A percentile compares a stretch with the other conserved stretches of the same genome.
These are phyloP conservation scores for Termitomyces sp. DNA, from an alignment of 768 basidiomycete species.

Conservation along the genomic window DNA sequence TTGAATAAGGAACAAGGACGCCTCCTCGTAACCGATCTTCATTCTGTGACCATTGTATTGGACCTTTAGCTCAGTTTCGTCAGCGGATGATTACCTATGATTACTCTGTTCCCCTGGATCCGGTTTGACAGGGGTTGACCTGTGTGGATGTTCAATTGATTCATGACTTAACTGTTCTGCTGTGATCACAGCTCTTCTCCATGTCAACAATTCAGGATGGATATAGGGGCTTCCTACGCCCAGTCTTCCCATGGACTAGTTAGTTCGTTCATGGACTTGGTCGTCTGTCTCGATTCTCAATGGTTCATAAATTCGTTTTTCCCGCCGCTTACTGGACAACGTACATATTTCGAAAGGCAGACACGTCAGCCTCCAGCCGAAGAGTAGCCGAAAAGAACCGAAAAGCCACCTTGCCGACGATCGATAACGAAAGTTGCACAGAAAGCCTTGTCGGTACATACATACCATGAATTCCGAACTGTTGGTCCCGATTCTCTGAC, in stretches of 20 bases:
- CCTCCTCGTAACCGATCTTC: background rate
- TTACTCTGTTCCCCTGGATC: background rate
- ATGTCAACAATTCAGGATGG: too few species aligned
- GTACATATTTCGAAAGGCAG: background rate
- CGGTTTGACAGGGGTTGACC: background rate
- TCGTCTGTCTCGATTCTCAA: background rate
- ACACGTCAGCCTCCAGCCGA: background rate
- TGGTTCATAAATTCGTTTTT: background rate
- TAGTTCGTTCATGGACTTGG: background rate
- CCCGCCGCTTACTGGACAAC: background rate
- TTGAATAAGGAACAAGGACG: background rate
- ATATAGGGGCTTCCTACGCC: background rate
- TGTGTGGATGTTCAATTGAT: background rate
- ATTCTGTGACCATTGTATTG: background rate
- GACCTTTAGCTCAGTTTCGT: background rate
- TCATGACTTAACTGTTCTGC: background rate
- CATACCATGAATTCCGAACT: background rate
- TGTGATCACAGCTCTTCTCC: background rate
- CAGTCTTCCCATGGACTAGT: background rate
- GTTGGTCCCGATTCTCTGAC: background rate
- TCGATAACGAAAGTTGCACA: background rate
- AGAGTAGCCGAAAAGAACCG: background rate
- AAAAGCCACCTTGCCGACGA: background rate
- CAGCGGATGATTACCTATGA: background rate
- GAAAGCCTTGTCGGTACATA: background rate